phyloP scores from a whole-genome alignment of 1,284 basidiomycete genomes.

The Cutaneotrichosporon cutaneum region DNA sequence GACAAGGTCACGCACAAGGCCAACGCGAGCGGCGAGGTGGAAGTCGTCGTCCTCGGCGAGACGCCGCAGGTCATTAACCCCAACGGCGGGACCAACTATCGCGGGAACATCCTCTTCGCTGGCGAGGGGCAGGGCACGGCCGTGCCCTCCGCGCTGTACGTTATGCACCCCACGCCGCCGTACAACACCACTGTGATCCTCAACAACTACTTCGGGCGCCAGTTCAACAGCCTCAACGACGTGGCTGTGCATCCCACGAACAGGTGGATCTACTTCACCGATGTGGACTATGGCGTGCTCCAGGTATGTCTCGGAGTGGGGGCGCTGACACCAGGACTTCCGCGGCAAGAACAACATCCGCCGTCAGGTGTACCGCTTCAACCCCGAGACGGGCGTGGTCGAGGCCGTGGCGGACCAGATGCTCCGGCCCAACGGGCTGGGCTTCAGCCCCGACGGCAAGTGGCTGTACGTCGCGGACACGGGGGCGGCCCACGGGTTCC shows the following conservation, averaged over 20 bases:
- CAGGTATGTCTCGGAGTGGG: background rate
- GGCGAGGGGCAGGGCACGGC: conserved; percentile 64
- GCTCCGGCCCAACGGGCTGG: conserved; percentile 50
- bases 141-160: conserved; percentile 63
- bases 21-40: conserved; percentile 52
- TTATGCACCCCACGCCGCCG: conserved; percentile 65
- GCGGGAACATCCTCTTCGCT: conserved; percentile 63
- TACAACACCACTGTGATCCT: conserved; percentile 61
- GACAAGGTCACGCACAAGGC: conserved; percentile 52
- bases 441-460: conserved; percentile 65
- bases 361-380: conserved; percentile 70
- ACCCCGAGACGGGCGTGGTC: conserved; percentile 63
- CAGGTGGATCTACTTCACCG: conserved; percentile 44
- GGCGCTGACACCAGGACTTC: conserved; percentile 54
- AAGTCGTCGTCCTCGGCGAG: conserved; percentile 53
- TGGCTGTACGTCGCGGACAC: conserved; percentile 60
- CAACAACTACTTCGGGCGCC: conserved; percentile 70
- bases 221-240: conserved; percentile 80
- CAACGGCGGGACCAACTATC: conserved; percentile 66
- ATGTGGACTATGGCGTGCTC: conserved; percentile 60
- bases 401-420: conserved; percentile 70
- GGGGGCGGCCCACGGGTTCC: conserved; percentile 51
- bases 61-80: conserved; percentile 67
- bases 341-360: conserved; percentile 64
- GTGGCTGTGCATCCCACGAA: conserved; percentile 67